phyloP scores from a whole-genome alignment of 805 yeast species.

The Zygotorulaspora sp. region DNA sequence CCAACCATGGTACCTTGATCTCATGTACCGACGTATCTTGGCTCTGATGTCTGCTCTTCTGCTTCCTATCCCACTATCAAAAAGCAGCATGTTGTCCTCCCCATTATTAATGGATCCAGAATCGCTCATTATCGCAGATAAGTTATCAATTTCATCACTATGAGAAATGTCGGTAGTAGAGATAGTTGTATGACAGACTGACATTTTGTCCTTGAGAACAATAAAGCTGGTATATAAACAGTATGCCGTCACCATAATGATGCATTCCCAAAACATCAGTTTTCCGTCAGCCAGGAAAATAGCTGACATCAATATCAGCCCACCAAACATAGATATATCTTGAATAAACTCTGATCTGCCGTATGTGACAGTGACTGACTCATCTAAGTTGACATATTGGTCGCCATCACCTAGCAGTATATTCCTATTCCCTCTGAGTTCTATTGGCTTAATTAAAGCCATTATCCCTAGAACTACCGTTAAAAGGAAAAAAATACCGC shows the following conservation, averaged over 20 bases:
- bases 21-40: conserved; percentile 23
- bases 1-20: conserved; percentile 27
- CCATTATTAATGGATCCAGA: conserved; percentile 2
- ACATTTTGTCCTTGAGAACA: conserved; percentile 30
- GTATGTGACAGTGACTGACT: conserved; percentile 13
- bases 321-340: conserved; percentile 56
- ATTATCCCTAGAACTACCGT: conserved; percentile 78
- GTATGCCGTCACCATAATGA: conserved; percentile 54
- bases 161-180: neutral
- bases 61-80: conserved; percentile 15
- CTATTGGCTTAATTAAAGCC: conserved; percentile 62
- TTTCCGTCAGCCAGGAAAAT: conserved; percentile 51
- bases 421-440: conserved; percentile 37
- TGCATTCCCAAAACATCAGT: conserved; percentile 53
- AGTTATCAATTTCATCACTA: conserved; percentile 5
- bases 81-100: conserved; percentile 15
- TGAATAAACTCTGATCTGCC: conserved; percentile 48
- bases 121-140: conserved; percentile 12
- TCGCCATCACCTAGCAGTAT: neutral
- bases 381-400: conserved; percentile 2
- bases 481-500: conserved; percentile 80
- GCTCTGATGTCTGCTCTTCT: conserved; percentile 20
- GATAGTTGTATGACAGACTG: neutral
- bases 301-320: conserved; percentile 48
- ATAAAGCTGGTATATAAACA: conserved; percentile 50